Percentiles rank a stretch among this genome's conserved stretches.
Conservation (phyloP, 139 green algal species). For the Marvania coccoides region DNA sequence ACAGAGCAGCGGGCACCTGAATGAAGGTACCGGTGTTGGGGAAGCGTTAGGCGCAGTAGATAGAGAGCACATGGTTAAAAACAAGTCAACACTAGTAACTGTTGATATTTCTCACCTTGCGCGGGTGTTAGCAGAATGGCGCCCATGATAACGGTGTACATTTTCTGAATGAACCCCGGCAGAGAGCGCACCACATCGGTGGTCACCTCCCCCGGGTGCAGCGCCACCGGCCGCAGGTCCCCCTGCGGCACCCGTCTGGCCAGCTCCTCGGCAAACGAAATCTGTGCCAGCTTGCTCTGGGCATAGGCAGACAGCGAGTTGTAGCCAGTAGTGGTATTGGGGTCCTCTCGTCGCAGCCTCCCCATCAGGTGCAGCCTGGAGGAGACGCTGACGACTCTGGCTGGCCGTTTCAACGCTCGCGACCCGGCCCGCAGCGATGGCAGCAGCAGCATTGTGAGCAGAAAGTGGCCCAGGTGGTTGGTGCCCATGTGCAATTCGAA, state of each 20-base stretch:
- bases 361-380: conserved; percentile 44
- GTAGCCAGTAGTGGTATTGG: conserved; percentile 27
- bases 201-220: conserved; percentile 78
- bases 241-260: conserved; percentile 13
- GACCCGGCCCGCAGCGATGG: conserved; percentile 29
- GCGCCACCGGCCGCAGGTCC: conserved; percentile 17
- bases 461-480: conserved; percentile 77
- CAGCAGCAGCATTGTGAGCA: conserved; percentile 68
- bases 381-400: conserved; percentile 58
- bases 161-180: conserved; percentile 39
- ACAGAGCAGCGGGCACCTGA: conserved; percentile 40
- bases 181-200: conserved; percentile 70
- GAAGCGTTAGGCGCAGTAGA: background rate
- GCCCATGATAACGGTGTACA: conserved; percentile 51
- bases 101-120: conserved; percentile 36
- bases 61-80: background rate
- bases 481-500: conserved; percentile 73
- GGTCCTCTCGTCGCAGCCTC: conserved; percentile 9
- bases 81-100: background rate
- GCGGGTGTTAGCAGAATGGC: conserved; percentile 57
- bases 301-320: conserved; percentile 49
- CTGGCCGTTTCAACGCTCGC: background rate
- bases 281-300: conserved; percentile 74
- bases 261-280: conserved; percentile 38
- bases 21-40: background rate